These are phyloP conservation scores for Thoreauomyces humboldtii DNA, from an alignment of 192 early-diverging fungal species.

Conservation along the genomic window DNA sequence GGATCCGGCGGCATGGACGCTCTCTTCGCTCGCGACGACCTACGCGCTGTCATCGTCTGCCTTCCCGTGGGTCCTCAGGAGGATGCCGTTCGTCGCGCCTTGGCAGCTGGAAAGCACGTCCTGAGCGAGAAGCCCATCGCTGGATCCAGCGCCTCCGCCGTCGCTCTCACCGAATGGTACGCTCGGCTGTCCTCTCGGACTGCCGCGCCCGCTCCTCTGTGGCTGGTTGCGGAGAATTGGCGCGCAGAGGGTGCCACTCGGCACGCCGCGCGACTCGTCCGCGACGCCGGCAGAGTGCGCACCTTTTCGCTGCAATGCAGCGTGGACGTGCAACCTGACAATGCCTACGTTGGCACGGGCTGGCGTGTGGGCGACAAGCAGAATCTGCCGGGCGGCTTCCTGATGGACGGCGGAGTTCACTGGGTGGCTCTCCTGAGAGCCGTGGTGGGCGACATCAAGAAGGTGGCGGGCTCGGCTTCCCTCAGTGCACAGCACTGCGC, in stretches of 20 bases:
- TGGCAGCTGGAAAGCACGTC: slow-evolving; percentile 14
- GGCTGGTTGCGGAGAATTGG: slow-evolving; percentile 25
- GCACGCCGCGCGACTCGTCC: slow-evolving; percentile 1
- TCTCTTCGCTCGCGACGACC: background rate
- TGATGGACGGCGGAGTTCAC: slow-evolving; percentile 23
- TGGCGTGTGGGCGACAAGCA: slow-evolving; percentile 9
- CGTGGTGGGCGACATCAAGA: background rate
- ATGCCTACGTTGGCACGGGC: slow-evolving; percentile 15
- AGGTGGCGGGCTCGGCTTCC: background rate
- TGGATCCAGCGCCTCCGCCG: background rate
- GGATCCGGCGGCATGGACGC: background rate
- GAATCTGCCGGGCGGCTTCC: slow-evolving; percentile 13
- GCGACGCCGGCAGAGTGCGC: background rate
- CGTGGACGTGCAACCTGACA: slow-evolving; percentile 6
- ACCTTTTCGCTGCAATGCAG: slow-evolving; percentile 7
- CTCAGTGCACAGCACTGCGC: slow-evolving; percentile 9
- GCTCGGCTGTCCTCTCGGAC: too few species aligned
- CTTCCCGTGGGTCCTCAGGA: slow-evolving; percentile 10
- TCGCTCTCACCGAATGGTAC: background rate
- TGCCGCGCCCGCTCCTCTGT: background rate
- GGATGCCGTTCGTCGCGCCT: background rate
- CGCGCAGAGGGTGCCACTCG: background rate
- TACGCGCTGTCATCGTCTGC: slow-evolving; percentile 6
- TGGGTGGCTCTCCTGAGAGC: slow-evolving; percentile 14
- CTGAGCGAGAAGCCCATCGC: slow-evolving; percentile 18